These are phyloP conservation scores for Nepenthes gracilis DNA, from an alignment of 148 eudicot genomes.

Conservation along the genomic window DNA sequence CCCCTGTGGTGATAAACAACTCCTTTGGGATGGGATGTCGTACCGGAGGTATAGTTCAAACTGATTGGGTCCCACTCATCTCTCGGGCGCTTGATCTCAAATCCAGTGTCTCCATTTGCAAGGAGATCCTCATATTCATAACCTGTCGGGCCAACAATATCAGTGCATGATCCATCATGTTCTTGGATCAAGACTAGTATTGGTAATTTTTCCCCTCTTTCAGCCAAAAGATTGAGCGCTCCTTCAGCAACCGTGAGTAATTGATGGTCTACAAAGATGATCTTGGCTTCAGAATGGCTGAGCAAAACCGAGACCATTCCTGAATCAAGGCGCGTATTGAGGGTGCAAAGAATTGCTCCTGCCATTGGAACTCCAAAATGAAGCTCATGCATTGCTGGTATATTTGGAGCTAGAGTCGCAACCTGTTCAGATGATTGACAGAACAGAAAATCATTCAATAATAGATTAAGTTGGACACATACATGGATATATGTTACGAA, in stretches of 20 bases:
- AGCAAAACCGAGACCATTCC: constrained; percentile 31
- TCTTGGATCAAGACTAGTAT: constrained; percentile 28
- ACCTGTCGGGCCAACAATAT: background rate
- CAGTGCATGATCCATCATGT: background rate
- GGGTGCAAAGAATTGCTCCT: constrained; percentile 42
- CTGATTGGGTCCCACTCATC: constrained; percentile 56
- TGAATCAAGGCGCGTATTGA: constrained; percentile 49
- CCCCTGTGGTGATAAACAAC: constrained; percentile 61
- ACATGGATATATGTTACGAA: background rate
- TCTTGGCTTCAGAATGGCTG: constrained; percentile 41
- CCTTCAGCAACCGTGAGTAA: constrained; percentile 24
- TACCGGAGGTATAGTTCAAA: constrained; percentile 63
- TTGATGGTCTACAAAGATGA: constrained; percentile 40
- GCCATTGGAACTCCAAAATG: constrained; percentile 70
- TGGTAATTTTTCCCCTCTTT: constrained; percentile 17
- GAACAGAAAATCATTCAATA: background rate
- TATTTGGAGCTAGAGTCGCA: constrained; percentile 46
- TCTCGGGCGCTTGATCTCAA: constrained; percentile 22
- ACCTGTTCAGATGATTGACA: constrained; percentile 25
- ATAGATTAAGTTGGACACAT: background rate
- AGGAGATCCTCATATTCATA: constrained; percentile 39
- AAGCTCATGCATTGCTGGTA: constrained; percentile 62
- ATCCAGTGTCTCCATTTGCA: constrained; percentile 25
- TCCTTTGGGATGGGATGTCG: constrained; percentile 65
- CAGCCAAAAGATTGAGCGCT: constrained; percentile 28